phyloP scores from a whole-genome alignment of 495 filamentous ascomycete species.

The Bathelium albidoporum region DNA sequence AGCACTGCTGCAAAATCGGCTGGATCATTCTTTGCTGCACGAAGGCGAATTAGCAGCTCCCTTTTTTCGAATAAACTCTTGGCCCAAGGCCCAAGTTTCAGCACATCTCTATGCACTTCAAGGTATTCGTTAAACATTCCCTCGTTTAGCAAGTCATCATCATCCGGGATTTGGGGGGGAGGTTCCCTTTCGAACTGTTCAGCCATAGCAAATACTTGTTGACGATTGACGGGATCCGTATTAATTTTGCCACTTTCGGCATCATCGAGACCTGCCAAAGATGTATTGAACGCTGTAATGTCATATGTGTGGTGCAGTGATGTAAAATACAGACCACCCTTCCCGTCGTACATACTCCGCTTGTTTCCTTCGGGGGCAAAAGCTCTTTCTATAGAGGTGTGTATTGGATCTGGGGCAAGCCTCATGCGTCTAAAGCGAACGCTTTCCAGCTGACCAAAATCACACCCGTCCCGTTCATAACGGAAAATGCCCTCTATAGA shows the following conservation, averaged over 20 bases:
- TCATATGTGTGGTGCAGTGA: not conserved
- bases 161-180: not conserved
- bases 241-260: not conserved
- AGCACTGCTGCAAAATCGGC: not conserved
- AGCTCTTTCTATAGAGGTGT: not conserved
- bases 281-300: not conserved
- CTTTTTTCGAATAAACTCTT: no score
- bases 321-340: not conserved
- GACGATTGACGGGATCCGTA: not conserved
- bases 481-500: slow-evolving; percentile 16
- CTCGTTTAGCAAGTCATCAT: not conserved
- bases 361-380: no score
- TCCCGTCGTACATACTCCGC: slow-evolving; percentile 4
- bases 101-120: not conserved
- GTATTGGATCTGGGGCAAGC: not conserved
- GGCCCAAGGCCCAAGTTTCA: no score
- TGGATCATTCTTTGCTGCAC: slow-evolving; percentile 1
- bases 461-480: not conserved
- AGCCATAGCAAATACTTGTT: not conserved
- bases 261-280: not conserved
- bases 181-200: not conserved
- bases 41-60: not conserved
- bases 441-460: slow-evolving; percentile 21
- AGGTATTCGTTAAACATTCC: not conserved
- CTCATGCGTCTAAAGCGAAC: slow-evolving; percentile 24